Conservation (phyloP, 768 basidiomycete species). For the Sporobolomyces roseus region DNA sequence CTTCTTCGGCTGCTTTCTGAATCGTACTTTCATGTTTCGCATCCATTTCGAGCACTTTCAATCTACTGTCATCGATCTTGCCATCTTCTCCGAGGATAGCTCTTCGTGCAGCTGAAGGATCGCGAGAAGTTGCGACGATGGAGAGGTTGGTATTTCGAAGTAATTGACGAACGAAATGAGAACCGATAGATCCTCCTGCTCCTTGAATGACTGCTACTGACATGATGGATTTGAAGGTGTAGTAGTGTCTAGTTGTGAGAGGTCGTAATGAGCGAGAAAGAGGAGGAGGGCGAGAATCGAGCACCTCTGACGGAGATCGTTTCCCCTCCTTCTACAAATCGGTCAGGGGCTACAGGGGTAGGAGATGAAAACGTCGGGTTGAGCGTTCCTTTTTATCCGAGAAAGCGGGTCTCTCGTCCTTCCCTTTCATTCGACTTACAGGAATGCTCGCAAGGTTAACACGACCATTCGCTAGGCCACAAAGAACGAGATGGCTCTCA, state of each 20-base stretch:
- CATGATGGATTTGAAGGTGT: slow-evolving; percentile 27
- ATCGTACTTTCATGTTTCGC: slow-evolving; percentile 48
- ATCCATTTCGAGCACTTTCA: slow-evolving; percentile 48
- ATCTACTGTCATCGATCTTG: slow-evolving; percentile 41
- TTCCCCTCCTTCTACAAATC: too few relatives aligned
- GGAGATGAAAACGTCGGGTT: too few relatives aligned
- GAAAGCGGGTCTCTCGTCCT: background rate
- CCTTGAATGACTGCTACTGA: slow-evolving; percentile 44
- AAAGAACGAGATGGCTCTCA: background rate
- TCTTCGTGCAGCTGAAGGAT: slow-evolving; percentile 41
- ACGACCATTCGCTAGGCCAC: background rate
- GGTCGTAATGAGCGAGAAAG: background rate
- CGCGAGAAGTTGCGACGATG: slow-evolving; percentile 50
- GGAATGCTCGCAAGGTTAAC: background rate
- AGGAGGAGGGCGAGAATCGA: background rate
- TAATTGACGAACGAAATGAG: slow-evolving; percentile 47
- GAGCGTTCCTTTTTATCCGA: too few relatives aligned
- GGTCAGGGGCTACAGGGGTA: too few relatives aligned
- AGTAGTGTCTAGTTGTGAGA: too few relatives aligned
- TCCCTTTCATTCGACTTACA: background rate
- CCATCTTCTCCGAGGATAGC: slow-evolving; percentile 41
- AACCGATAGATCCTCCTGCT: slow-evolving; percentile 20
- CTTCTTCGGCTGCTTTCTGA: slow-evolving; percentile 47
- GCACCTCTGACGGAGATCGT: too few relatives aligned
- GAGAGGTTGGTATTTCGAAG: slow-evolving; percentile 48